Base-by-base conservation (phyloP, 2,329 filamentous ascomycete genomes). In the Fonsecaea monophora region DNA sequence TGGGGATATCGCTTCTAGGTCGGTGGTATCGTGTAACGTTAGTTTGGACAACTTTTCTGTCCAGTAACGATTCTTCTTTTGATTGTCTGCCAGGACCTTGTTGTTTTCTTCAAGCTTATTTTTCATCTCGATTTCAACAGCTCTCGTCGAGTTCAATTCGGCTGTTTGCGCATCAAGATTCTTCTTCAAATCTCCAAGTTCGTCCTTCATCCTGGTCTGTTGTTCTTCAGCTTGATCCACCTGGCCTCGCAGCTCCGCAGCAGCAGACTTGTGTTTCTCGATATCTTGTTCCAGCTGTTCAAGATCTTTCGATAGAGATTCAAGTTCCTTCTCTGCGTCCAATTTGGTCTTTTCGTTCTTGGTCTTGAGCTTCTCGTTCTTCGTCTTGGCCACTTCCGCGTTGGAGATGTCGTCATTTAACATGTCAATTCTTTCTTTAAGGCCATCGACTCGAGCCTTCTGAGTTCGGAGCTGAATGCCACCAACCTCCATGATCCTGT, bases 401-500 rank as follows among this genome's bases (percentile, higher is more conserved):
- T 87, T 90, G 3, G 93, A 96, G 42, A 92, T 89, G 69, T 92
- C 89, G 71, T 98, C 94, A 60, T 87, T 89, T 67, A 96, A 85
- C 12, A 89, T 87, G 56, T 90, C 84, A 64, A 98, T 93, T 76
- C 96, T 90, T 74, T 93, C 91, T 77, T 96, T 97, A 70, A 96
- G 82, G 6, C 89, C 86, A 76, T 98, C 94, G 38, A 99, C 93
- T 82, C 91, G 96, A 68, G 92, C 89, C 73, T 95, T 94, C 77
- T 99, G 94, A 18, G 90, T 87, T 63, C 95, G 90, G 18, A 99
- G 87, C 79, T 92, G 93, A 74, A 98, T 93, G 79, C 95, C 95
- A 75, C 95, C 95, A 70, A 97, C 90, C 78, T 97, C 90, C 95
- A 99, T 98, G 75, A 99, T 99, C 83, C 94, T 96, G 84, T 95